Percentiles rank a stretch among this genome's conserved stretches.
Conservation (phyloP, 1,139 yeast genomes). For the Torulaspora pretoriensis region DNA sequence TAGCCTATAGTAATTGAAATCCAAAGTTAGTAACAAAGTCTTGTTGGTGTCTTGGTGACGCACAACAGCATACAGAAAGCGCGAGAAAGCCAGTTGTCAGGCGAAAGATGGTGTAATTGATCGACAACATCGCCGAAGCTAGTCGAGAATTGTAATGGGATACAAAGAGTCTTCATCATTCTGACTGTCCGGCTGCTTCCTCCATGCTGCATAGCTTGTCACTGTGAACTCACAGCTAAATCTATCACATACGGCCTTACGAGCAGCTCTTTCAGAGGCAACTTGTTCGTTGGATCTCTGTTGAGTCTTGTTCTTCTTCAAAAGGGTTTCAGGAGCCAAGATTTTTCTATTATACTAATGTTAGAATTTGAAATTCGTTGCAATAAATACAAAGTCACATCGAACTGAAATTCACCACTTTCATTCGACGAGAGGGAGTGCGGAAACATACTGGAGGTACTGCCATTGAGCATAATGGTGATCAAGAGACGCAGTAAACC, state of each 20-base stretch:
- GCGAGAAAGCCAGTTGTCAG: conserved; percentile 48
- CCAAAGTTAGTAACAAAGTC: conserved; percentile 25
- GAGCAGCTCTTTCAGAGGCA: conserved; percentile 81
- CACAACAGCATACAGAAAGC: neutral
- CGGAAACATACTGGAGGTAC: conserved; percentile 33
- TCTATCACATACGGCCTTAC: conserved; percentile 76
- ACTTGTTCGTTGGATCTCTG: conserved; percentile 83
- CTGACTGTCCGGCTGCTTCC: neutral
- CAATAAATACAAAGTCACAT: conserved; percentile 30
- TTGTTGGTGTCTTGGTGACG: neutral
- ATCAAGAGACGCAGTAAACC: conserved; percentile 16
- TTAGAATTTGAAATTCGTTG: conserved; percentile 19
- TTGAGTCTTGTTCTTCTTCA: conserved; percentile 91
- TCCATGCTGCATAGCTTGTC: neutral
- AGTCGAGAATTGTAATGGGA: conserved; percentile 60
- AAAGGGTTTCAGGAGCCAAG: conserved; percentile 83
- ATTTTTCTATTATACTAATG: conserved; percentile 35
- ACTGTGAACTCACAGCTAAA: conserved; percentile 13
- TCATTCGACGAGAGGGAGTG: conserved; percentile 37
- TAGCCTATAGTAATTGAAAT: conserved; percentile 46
- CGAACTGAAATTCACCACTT: conserved; percentile 38
- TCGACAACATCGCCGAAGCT: conserved; percentile 89
- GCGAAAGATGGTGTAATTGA: conserved; percentile 97
- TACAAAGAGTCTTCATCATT: conserved; percentile 45
- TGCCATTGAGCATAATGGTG: conserved; percentile 10